phyloP scores from a whole-genome alignment of 805 yeast species.

The Metschnikowia amazonensis region DNA sequence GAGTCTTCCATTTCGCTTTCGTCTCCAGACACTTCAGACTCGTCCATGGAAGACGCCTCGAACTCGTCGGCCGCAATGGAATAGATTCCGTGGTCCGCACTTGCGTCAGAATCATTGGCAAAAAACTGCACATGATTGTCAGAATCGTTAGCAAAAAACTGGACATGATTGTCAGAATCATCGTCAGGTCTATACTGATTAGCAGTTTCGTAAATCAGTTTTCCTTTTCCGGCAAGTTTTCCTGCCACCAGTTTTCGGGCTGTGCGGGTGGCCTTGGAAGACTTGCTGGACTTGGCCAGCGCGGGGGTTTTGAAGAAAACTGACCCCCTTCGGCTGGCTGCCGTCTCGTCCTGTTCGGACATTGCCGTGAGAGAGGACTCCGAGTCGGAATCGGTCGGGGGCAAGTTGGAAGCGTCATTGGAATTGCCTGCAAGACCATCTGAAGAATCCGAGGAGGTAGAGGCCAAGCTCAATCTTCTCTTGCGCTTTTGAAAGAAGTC shows the following conservation, averaged over 20 bases:
- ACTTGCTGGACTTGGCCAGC: constrained; percentile 1
- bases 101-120: constrained; percentile 6
- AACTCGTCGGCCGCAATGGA: constrained; percentile 18
- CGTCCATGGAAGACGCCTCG: constrained; percentile 23
- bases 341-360: constrained; percentile 19
- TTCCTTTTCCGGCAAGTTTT: constrained; percentile 12
- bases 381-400: constrained; percentile 23
- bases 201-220: constrained; percentile 6
- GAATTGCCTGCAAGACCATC: constrained; percentile 18
- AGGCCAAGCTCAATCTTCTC: constrained; percentile 35
- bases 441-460: constrained; percentile 27
- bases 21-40: constrained; percentile 29
- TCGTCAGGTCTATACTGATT: constrained; percentile 5
- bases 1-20: constrained; percentile 21
- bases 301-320: constrained; percentile 10
- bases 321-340: constrained; percentile 15
- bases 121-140: too few species aligned
- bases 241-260: constrained; percentile 15
- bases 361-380: constrained; percentile 43
- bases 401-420: constrained; percentile 1
- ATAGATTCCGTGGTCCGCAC: constrained; percentile 22
- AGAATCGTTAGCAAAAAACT: too few species aligned
- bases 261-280: constrained; percentile 10
- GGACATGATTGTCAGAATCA: background rate
- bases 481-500: constrained; percentile 13